Conservation (phyloP, 2,329 filamentous ascomycete species). For the Neopestalotiopsis clavispora region DNA sequence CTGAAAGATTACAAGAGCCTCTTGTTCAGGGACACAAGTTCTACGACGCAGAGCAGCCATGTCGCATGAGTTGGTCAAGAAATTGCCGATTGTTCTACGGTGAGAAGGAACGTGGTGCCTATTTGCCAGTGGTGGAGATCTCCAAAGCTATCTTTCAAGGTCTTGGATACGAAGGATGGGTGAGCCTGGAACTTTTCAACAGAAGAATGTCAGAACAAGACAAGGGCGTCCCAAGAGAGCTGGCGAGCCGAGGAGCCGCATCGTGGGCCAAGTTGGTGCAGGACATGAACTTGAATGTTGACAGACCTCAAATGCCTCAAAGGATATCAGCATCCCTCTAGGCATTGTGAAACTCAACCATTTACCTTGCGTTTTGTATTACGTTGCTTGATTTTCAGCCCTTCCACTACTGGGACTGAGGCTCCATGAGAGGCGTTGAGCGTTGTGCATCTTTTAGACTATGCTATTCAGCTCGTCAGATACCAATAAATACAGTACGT, state of each 20-base stretch:
- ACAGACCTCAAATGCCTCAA: conserved; percentile 16
- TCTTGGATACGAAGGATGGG: conserved; percentile 70
- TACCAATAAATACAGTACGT: not conserved
- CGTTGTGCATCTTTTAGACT: not conserved
- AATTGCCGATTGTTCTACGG: conserved; percentile 76
- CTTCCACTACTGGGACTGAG: not conserved
- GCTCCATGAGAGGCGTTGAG: not conserved
- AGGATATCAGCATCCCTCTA: conserved; percentile 29
- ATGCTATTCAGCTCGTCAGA: not conserved
- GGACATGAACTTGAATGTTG: conserved; percentile 33
- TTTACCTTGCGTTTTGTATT: not conserved
- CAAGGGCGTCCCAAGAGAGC: conserved; percentile 54
- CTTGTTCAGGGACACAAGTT: conserved; percentile 62
- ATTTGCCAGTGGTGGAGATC: conserved; percentile 69
- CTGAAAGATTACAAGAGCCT: conserved; percentile 64
- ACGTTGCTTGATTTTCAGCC: not conserved
- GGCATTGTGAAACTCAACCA: not conserved
- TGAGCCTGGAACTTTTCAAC: conserved; percentile 75
- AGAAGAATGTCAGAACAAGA: conserved; percentile 59
- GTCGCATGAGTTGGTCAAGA: conserved; percentile 78
- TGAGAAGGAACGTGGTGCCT: conserved; percentile 66
- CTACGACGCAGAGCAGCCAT: conserved; percentile 60
- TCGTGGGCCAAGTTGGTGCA: conserved; percentile 36
- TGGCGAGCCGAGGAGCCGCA: conserved; percentile 34
- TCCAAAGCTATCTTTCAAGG: conserved; percentile 65